These are phyloP conservation scores for Dictyostelium intermedium DNA, from an alignment of 78 protist species.

Conservation along the genomic window DNA sequence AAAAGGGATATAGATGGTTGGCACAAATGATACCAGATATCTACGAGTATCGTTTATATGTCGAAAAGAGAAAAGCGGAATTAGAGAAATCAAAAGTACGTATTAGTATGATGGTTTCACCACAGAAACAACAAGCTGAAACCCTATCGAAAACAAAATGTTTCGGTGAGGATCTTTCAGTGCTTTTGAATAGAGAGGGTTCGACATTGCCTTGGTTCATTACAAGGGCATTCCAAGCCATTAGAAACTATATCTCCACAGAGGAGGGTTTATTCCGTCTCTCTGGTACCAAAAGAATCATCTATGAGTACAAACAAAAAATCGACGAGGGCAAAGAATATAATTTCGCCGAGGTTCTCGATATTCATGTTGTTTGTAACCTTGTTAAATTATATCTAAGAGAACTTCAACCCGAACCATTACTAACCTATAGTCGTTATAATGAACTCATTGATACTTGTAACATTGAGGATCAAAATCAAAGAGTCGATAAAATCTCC, in stretches of 20 bases:
- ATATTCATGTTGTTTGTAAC: conserved; percentile 56
- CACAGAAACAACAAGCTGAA: neutral
- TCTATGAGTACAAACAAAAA: conserved; percentile 15
- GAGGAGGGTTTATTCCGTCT: conserved; percentile 73
- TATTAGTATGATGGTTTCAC: conserved; percentile 59
- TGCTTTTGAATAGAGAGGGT: conserved; percentile 6
- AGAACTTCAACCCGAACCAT: conserved; percentile 70
- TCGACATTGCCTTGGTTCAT: conserved; percentile 29
- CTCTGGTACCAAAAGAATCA: conserved; percentile 55
- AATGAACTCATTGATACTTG: conserved; percentile 63
- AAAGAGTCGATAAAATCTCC: conserved; percentile 23
- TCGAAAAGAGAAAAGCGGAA: conserved; percentile 72
- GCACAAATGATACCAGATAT: conserved; percentile 77
- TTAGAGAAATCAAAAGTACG: conserved; percentile 71
- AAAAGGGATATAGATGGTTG: conserved; percentile 69
- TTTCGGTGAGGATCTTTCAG: conserved; percentile 65
- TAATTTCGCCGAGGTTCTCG: conserved; percentile 3
- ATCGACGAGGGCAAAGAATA: conserved; percentile 74
- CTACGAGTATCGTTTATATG: conserved; percentile 68
- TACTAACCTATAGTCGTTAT: conserved; percentile 57
- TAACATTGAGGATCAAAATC: conserved; percentile 50
- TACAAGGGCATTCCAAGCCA: conserved; percentile 22
- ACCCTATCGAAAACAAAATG: neutral
- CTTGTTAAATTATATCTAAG: conserved; percentile 57
- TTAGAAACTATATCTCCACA: neutral